phyloP scores from a whole-genome alignment of 2,329 filamentous ascomycete species.

The Calonectria pseudoturangicola region DNA sequence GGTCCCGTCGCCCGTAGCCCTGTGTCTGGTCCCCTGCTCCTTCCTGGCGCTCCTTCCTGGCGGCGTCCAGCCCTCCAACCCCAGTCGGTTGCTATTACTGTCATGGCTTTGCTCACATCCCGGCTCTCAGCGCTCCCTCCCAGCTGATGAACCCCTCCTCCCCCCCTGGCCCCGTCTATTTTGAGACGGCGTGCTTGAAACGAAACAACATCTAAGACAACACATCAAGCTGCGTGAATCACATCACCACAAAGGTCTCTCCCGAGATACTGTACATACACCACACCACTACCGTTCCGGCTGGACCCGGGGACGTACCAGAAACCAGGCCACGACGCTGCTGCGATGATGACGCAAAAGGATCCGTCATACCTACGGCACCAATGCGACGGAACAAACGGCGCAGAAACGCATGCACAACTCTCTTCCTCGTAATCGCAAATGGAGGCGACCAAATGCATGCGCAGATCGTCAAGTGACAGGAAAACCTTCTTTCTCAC shows the following conservation, averaged over 20 bases:
- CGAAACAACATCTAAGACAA: slow-evolving; percentile 33
- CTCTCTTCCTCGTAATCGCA: slow-evolving; percentile 19
- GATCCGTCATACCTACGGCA: neutral
- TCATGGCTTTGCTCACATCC: slow-evolving; percentile 18
- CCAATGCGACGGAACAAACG: slow-evolving; percentile 25
- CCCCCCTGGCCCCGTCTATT: slow-evolving; percentile 33
- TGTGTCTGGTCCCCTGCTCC: neutral
- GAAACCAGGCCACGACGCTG: slow-evolving; percentile 10
- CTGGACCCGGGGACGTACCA: slow-evolving; percentile 21
- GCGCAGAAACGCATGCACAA: slow-evolving; percentile 2
- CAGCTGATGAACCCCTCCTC: neutral
- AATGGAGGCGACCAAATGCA: neutral
- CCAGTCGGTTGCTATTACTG: slow-evolving; percentile 32
- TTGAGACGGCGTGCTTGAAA: slow-evolving; percentile 28
- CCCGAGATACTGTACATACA: neutral
- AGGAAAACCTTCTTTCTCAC: slow-evolving; percentile 13
- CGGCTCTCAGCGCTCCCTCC: neutral
- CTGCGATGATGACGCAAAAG: slow-evolving; percentile 18
- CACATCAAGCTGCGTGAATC: slow-evolving; percentile 2
- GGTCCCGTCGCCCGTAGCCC: neutral
- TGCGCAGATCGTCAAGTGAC: slow-evolving; percentile 8
- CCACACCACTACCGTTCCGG: slow-evolving; percentile 12
- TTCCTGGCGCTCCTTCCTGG: slow-evolving; percentile 11
- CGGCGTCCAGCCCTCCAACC: slow-evolving; percentile 7
- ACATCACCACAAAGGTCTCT: neutral